Conservation (phyloP, 192 early-diverging fungal species). For the Coemansia aciculifera region DNA sequence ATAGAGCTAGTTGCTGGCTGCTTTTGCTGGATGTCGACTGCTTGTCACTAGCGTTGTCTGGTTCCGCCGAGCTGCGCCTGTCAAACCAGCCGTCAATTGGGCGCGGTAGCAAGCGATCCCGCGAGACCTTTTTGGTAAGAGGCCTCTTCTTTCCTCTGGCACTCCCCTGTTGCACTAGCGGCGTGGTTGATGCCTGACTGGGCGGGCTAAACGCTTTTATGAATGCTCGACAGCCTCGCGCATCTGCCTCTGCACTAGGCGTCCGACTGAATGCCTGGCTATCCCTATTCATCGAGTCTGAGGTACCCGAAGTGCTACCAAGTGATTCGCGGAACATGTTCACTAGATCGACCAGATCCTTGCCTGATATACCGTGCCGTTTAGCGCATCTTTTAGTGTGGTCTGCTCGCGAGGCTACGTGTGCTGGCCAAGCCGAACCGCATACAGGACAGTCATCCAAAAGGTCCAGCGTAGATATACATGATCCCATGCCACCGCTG, state of each 20-base stretch:
- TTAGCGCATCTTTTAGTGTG: slow-evolving; percentile 31
- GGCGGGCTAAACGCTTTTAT: background rate
- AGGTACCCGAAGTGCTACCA: background rate
- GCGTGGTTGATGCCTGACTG: background rate
- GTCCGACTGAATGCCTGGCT: background rate
- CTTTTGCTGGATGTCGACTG: background rate
- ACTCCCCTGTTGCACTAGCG: slow-evolving; percentile 5
- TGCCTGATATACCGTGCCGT: slow-evolving; percentile 18
- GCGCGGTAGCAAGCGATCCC: background rate
- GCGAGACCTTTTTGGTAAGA: background rate
- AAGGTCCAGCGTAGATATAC: slow-evolving; percentile 14
- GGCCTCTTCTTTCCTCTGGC: background rate
- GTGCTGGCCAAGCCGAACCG: slow-evolving; percentile 20
- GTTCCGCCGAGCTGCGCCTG: slow-evolving; percentile 3
- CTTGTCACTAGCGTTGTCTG: background rate
- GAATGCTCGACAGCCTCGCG: background rate
- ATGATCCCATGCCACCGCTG: background rate
- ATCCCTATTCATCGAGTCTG: background rate
- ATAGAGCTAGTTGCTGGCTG: background rate
- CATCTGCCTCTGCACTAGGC: background rate
- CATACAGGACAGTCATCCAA: slow-evolving; percentile 40
- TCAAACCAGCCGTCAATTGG: slow-evolving; percentile 24
- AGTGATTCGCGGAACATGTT: slow-evolving; percentile 39
- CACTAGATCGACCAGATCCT: slow-evolving; percentile 20
- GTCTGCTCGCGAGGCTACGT: slow-evolving; percentile 2